Conservation (phyloP, 2,329 filamentous ascomycete species). For the Biscogniauxia mediterranea region DNA sequence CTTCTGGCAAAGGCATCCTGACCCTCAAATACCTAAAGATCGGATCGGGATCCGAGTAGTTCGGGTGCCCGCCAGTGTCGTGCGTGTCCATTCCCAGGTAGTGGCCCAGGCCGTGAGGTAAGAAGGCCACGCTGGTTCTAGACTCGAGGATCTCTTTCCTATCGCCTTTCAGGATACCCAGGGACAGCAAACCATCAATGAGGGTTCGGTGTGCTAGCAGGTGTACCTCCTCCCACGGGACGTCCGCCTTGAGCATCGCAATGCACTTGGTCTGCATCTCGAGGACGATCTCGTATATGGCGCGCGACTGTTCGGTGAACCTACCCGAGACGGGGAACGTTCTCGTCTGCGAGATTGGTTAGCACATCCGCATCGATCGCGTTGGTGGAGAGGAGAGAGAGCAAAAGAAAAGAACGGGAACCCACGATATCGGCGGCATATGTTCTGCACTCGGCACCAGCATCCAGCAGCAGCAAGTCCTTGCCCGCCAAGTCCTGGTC, state of each 20-base stretch:
- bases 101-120: conserved; percentile 88
- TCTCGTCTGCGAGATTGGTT: conserved; percentile 58
- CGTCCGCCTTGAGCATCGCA: conserved; percentile 67
- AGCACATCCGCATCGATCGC: background rate
- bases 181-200: conserved; percentile 71
- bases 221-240: conserved; percentile 80
- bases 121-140: conserved; percentile 84
- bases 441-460: conserved; percentile 72
- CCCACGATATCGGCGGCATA: conserved; percentile 67
- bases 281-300: conserved; percentile 80
- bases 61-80: conserved; percentile 76
- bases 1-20: conserved; percentile 69
- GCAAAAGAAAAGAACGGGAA: conserved; percentile 5
- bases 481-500: conserved; percentile 67
- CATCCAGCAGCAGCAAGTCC: conserved; percentile 80
- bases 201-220: conserved; percentile 76
- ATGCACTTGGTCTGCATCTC: conserved; percentile 84
- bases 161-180: conserved; percentile 71
- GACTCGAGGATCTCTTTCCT: conserved; percentile 72
- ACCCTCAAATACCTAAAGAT: conserved; percentile 88
- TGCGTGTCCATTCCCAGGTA: conserved; percentile 93
- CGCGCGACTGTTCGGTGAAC: conserved; percentile 66
- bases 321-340: conserved; percentile 79
- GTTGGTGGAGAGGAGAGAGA: background rate
- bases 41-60: conserved; percentile 74